Percentiles rank a stretch among this genome's conserved stretches.
These are phyloP conservation scores for Apodospora peruviana DNA, from an alignment of 495 filamentous ascomycete species.

Conservation along the genomic window DNA sequence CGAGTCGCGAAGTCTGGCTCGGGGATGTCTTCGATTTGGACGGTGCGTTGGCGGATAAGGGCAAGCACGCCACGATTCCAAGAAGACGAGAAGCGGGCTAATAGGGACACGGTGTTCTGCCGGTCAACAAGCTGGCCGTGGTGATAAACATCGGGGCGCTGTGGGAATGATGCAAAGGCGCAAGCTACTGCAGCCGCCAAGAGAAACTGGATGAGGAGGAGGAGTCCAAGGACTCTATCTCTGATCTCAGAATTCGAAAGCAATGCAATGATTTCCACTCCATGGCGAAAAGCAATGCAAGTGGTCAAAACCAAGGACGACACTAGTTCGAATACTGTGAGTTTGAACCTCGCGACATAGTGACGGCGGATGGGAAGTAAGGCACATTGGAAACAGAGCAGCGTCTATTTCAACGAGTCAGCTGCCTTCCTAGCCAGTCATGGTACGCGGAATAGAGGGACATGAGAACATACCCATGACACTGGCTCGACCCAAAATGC, in stretches of 20 bases:
- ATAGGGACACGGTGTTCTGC: slow-evolving; percentile 48
- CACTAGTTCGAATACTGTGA: slow-evolving; percentile 24
- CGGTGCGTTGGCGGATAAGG: slow-evolving; percentile 38
- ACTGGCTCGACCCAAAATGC: slow-evolving; percentile 18
- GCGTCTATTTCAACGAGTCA: slow-evolving; percentile 1
- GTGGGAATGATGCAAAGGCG: slow-evolving; percentile 39
- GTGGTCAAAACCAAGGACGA: slow-evolving; percentile 25
- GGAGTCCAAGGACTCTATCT: not conserved
- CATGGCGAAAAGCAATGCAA: slow-evolving; percentile 21
- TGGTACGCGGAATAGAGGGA: not conserved
- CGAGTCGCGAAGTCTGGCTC: slow-evolving; percentile 38
- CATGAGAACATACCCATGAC: slow-evolving; percentile 27
- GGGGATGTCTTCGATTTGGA: slow-evolving; percentile 52
- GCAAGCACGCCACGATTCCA: slow-evolving; percentile 53
- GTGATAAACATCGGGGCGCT: slow-evolving; percentile 54
- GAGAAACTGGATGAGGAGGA: slow-evolving; percentile 20
- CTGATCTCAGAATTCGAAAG: slow-evolving; percentile 1
- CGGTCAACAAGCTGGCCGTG: slow-evolving; percentile 49
- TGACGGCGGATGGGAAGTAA: slow-evolving; percentile 17
- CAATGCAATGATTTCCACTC: slow-evolving; percentile 9
- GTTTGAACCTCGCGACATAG: slow-evolving; percentile 22
- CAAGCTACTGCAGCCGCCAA: slow-evolving; percentile 13
- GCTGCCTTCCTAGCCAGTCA: too few relatives aligned
- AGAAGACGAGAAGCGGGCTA: slow-evolving; percentile 48
- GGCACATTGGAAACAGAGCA: slow-evolving; percentile 25